Conservation (phyloP, 2,329 filamentous ascomycete genomes). For the Metarhizium humberi region DNA sequence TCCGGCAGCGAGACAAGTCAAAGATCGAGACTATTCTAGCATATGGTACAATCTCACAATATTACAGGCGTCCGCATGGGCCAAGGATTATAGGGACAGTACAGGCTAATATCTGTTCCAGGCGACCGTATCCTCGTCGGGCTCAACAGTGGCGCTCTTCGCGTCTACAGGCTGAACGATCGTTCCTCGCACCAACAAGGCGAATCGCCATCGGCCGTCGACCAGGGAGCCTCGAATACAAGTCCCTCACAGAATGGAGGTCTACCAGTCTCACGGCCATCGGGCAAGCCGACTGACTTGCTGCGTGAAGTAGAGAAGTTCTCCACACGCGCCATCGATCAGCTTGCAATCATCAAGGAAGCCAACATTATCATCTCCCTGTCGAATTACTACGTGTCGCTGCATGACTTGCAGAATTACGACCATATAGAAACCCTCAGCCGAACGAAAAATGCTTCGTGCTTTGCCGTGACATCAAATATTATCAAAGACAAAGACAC, state of each 20-base stretch:
- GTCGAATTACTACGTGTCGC: constrained; percentile 79
- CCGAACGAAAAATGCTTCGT: constrained; percentile 78
- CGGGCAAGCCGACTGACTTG: constrained; percentile 62
- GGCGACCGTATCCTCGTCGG: constrained; percentile 88
- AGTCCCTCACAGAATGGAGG: constrained; percentile 20
- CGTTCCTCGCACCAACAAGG: constrained; percentile 24
- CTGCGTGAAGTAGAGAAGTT: constrained; percentile 92
- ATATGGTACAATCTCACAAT: constrained; percentile 51
- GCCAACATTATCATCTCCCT: constrained; percentile 84
- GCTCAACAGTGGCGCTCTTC: constrained; percentile 77
- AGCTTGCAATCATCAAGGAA: constrained; percentile 93
- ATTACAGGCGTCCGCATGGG: neutral
- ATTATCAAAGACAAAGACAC: constrained; percentile 84
- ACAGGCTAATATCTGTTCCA: constrained; percentile 21
- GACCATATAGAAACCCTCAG: constrained; percentile 68
- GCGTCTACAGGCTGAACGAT: constrained; percentile 87
- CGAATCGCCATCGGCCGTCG: constrained; percentile 19
- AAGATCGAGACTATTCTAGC: constrained; percentile 94
- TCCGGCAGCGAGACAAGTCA: constrained; percentile 89
- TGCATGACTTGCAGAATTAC: constrained; percentile 84
- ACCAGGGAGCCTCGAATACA: constrained; percentile 16
- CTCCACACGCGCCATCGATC: constrained; percentile 79
- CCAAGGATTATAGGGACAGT: neutral
- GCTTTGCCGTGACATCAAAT: constrained; percentile 90
- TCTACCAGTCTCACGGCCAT: constrained; percentile 18